Evolutionary conservation across 495 filamentous ascomycete genomes (phyloP).

Genomic region (Sordaria brevicollis): DNA sequence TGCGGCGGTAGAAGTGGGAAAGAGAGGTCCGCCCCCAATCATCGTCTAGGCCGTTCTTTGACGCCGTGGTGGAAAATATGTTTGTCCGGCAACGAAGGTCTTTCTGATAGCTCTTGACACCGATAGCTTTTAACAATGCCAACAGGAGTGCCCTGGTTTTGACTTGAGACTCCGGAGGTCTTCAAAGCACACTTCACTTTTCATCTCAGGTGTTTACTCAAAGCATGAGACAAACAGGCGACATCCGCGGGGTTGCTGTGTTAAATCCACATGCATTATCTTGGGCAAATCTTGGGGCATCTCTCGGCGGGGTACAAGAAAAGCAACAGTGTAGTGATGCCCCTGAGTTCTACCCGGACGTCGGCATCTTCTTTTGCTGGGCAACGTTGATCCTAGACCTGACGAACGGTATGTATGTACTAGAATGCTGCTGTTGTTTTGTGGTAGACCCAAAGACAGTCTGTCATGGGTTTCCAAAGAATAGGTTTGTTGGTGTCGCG

Average conservation of each 20-base stretch:
- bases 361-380: no score
- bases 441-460: neutral
- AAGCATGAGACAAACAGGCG: neutral
- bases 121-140: neutral
- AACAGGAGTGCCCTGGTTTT: neutral
- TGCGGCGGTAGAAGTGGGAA: neutral
- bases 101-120: no score
- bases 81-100: neutral
- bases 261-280: neutral
- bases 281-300: neutral
- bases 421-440: neutral
- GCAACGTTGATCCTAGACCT: no score
- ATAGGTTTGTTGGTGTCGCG: neutral
- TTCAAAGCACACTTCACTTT: neutral
- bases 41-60: neutral
- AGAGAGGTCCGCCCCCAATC: neutral
- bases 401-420: no score
- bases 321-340: neutral
- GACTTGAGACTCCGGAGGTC: neutral
- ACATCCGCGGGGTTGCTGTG: neutral
- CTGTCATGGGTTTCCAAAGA: neutral
- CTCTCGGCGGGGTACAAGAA: neutral
- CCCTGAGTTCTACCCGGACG: no score
- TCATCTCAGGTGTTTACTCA: neutral
- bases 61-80: neutral